Conservation (phyloP, 164 flowering plant species). For the Houttuynia cordata region DNA sequence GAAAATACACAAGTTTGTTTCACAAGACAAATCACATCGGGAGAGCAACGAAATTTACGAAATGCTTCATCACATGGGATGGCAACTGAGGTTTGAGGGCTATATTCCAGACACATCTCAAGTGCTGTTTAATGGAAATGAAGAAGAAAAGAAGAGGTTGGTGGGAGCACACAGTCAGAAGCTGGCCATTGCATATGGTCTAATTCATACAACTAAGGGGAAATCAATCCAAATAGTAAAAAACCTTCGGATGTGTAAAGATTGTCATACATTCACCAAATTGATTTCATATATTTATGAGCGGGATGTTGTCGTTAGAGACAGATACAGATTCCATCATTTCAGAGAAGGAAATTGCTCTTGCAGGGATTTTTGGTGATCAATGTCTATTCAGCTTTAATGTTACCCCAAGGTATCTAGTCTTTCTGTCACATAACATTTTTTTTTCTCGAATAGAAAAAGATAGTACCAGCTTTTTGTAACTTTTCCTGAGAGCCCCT, state of each 20-base stretch:
- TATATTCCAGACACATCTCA: slow-evolving; percentile 53
- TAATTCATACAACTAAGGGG: slow-evolving; percentile 36
- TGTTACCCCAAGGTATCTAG: too few relatives aligned
- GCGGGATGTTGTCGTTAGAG: slow-evolving; percentile 53
- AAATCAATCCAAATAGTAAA: slow-evolving; percentile 53
- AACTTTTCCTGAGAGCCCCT: too few relatives aligned
- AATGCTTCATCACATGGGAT: slow-evolving; percentile 79
- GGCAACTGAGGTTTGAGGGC: slow-evolving; percentile 84
- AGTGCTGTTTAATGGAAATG: slow-evolving; percentile 50
- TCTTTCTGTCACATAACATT: too few relatives aligned
- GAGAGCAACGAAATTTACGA: slow-evolving; percentile 35
- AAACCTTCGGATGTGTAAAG: slow-evolving; percentile 72
- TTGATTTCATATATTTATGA: slow-evolving; percentile 46
- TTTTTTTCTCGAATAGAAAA: too few relatives aligned
- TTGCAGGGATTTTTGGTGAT: slow-evolving; percentile 75
- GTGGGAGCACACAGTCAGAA: slow-evolving; percentile 63
- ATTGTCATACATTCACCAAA: slow-evolving; percentile 62
- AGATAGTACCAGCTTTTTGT: too few relatives aligned
- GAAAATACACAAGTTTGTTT: slow-evolving; percentile 44
- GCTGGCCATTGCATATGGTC: slow-evolving; percentile 68
- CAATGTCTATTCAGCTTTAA: neutral
- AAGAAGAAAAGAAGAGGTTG: slow-evolving; percentile 54
- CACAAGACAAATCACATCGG: slow-evolving; percentile 45
- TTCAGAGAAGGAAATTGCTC: slow-evolving; percentile 72
- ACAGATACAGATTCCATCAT: slow-evolving; percentile 65